Percentiles rank a stretch among this genome's conserved stretches.
These are phyloP conservation scores for Trichophyton simii DNA, from an alignment of 2,329 filamentous ascomycete genomes.

Conservation along the genomic window DNA sequence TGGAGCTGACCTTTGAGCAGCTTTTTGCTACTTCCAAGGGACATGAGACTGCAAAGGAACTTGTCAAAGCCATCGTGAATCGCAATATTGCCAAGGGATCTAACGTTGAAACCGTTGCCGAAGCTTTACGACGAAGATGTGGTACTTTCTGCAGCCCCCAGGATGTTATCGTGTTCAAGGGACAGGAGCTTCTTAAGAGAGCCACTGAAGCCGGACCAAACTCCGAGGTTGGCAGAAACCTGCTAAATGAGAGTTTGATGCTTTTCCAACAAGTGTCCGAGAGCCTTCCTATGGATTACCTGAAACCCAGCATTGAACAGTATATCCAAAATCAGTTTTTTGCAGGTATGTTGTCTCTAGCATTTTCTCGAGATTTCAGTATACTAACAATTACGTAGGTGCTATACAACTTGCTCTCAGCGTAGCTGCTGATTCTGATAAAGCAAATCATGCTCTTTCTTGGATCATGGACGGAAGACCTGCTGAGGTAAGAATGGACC, in stretches of 20 bases:
- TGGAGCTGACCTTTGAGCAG: slow-evolving; percentile 70
- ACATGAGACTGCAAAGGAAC: slow-evolving; percentile 78
- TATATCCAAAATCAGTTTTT: slow-evolving; percentile 79
- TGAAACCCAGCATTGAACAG: slow-evolving; percentile 63
- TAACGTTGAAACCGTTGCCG: slow-evolving; percentile 93
- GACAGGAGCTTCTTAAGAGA: slow-evolving; percentile 84
- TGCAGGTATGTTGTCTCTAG: slow-evolving; percentile 42
- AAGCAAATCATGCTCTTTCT: slow-evolving; percentile 68
- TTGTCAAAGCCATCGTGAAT: slow-evolving; percentile 97
- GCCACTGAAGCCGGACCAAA: slow-evolving; percentile 67
- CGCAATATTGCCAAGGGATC: slow-evolving; percentile 93
- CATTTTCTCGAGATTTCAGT: slow-evolving; percentile 3
- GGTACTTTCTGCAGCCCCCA: slow-evolving; percentile 96
- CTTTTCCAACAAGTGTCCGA: slow-evolving; percentile 82
- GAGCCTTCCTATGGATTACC: slow-evolving; percentile 66
- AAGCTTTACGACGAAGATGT: slow-evolving; percentile 80
- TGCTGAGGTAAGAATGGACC: slow-evolving; percentile 31
- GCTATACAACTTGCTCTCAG: slow-evolving; percentile 77
- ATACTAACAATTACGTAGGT: slow-evolving; percentile 29
- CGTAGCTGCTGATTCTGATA: slow-evolving; percentile 74
- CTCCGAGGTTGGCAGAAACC: slow-evolving; percentile 60
- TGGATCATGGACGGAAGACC: slow-evolving; percentile 82
- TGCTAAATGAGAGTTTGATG: slow-evolving; percentile 78
- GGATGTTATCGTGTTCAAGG: slow-evolving; percentile 96
- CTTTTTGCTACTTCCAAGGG: slow-evolving; percentile 71